Base-by-base conservation (phyloP, 495 filamentous ascomycete species). In the Neurospora africana region DNA sequence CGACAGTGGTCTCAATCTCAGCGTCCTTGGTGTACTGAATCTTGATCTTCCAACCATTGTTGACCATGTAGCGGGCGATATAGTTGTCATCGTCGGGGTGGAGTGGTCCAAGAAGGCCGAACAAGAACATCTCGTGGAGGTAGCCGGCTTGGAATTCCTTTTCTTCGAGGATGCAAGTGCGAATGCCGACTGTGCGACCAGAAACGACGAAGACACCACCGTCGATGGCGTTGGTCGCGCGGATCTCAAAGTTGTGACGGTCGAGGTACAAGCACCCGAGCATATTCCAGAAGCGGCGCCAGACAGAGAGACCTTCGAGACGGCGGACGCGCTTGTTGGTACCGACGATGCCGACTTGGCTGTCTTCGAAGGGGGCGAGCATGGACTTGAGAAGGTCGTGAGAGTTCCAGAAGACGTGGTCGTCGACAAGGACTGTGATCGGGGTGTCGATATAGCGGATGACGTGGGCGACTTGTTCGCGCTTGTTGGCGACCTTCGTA, bases 61-160 rank as follows among this genome's bases (percentile, higher is more conserved):
- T 78, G 38, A 90, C 87, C 71, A 86, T 79, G 83, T 86, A 91
- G 10, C 90, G 85, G 1, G 90, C 91, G 73, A 87, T 85, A 76
- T 88, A 92, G 76, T 92, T 91, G 81, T 92, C 91, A 76, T 91
- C 89, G 78, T 91, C 90, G 0, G 88, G 84, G 71, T 88, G 88
- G 27, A 91, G 81, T 9, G 78, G 79, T 1, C 77, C 81, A 72
- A 86, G 82, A 6, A 75, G 70, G 19, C 75, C 78, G 73, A 87
- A 85, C 73, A 84, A 84, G 75, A 85, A 87, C 19, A 76, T 81
- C 76, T 92, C 90, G 44, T 88, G 83, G 19, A 80, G 83, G 78
- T 89, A 92, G 11, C 81, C 86, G 19, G 83, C 71, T 5, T 84
- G 69, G 75, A 86, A 89, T 13, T 79, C 78, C 5, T 76, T 74